phyloP scores from a whole-genome alignment of 1,139 yeast species.

The Hyphopichia khmerensis region DNA sequence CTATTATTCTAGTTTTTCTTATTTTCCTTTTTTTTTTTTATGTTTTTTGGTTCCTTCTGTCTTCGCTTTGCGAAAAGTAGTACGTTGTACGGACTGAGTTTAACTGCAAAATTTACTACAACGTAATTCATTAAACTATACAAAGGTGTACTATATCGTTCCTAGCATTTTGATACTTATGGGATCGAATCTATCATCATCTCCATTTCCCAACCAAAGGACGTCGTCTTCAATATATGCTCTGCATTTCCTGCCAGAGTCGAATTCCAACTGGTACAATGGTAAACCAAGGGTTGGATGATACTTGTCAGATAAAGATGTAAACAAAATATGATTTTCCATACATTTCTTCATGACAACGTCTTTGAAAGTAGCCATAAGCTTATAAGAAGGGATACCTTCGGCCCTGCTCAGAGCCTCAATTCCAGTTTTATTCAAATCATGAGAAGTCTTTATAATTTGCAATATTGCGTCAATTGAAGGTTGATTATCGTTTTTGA shows the following conservation, averaged over 20 bases:
- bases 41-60: too few relatives aligned
- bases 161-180: constrained; percentile 19
- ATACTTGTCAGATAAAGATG: constrained; percentile 9
- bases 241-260: constrained; percentile 9
- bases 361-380: constrained; percentile 37
- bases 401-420: neutral
- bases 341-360: constrained; percentile 34
- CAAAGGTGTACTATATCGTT: constrained; percentile 2
- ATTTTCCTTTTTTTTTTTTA: too few relatives aligned
- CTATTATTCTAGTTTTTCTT: too few relatives aligned
- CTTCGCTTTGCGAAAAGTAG: too few relatives aligned
- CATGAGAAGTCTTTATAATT: neutral
- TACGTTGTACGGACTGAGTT: neutral
- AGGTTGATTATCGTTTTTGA: neutral
- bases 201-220: constrained; percentile 20
- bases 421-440: too few relatives aligned
- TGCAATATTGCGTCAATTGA: neutral
- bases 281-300: constrained; percentile 24
- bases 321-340: constrained; percentile 22
- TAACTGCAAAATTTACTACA: neutral
- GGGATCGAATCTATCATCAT: constrained; percentile 19
- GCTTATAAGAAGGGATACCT: constrained; percentile 24
- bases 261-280: constrained; percentile 16
- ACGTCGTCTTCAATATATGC: constrained; percentile 36
- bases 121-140: neutral